Evolutionary conservation across 2,329 filamentous ascomycete species (phyloP).

Genomic region (Calonectria pseudoturangicola): DNA sequence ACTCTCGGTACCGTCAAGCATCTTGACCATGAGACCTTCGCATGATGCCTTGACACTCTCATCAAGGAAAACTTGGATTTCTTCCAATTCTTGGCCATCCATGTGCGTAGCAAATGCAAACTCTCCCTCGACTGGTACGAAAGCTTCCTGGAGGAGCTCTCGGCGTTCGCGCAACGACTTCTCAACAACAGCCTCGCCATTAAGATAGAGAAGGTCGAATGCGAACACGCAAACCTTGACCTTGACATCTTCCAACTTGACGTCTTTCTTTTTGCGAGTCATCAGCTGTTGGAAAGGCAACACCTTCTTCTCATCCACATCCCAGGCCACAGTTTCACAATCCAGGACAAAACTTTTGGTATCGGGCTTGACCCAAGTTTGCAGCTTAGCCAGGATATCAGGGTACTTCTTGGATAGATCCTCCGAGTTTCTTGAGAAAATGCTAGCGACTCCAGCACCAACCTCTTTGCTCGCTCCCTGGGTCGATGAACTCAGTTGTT

Average conservation of each 20-base stretch:
- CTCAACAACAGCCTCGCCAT: conserved; percentile 91
- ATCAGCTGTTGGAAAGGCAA: conserved; percentile 98
- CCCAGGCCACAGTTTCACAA: conserved; percentile 98
- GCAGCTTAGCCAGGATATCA: conserved; percentile 91
- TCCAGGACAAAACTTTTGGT: conserved; percentile 98
- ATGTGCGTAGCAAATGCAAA: conserved; percentile 92
- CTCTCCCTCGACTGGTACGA: conserved; percentile 88
- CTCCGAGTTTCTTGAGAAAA: conserved; percentile 98
- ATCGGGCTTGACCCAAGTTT: conserved; percentile 90
- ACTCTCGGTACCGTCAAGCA: conserved; percentile 94
- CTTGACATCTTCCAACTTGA: conserved; percentile 95
- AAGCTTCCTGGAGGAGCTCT: conserved; percentile 82
- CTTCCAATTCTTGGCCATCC: conserved; percentile 91
- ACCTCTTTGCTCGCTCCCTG: conserved; percentile 78
- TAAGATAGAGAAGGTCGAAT: conserved; percentile 94
- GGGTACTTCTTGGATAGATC: conserved; percentile 98
- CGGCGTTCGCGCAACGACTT: conserved; percentile 90
- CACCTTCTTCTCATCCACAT: conserved; percentile 95
- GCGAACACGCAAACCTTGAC: conserved; percentile 98
- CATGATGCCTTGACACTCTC: conserved; percentile 97
- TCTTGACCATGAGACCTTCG: conserved; percentile 99
- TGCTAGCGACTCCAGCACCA: conserved; percentile 86
- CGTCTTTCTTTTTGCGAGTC: conserved; percentile 98
- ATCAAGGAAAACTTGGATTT: conserved; percentile 94
- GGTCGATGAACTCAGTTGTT: conserved; percentile 79